A percentile compares a stretch with the other conserved stretches of the same genome.
Conservation (phyloP, 2,329 filamentous ascomycete genomes). For the Claviceps fusiformis region DNA sequence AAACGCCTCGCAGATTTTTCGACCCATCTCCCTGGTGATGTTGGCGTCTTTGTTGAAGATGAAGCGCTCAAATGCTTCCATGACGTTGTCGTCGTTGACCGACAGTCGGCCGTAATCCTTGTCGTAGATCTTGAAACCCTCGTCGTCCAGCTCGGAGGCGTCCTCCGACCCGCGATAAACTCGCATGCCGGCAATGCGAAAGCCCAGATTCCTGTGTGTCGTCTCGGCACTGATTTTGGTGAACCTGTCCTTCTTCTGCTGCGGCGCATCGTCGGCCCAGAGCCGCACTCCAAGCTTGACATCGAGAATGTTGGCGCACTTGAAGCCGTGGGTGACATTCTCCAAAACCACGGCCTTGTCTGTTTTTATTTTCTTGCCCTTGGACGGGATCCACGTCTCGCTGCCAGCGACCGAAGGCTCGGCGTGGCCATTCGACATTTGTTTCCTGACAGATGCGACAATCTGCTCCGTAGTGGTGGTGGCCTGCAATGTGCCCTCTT, state of each 20-base stretch:
- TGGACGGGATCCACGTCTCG: constrained; percentile 33
- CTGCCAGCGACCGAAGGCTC: constrained; percentile 8
- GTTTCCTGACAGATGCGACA: constrained; percentile 18
- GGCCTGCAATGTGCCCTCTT: constrained; percentile 19
- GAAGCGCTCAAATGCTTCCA: constrained; percentile 40
- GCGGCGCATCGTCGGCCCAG: constrained; percentile 63
- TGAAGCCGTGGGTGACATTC: constrained; percentile 71
- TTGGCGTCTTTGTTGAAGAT: constrained; percentile 44
- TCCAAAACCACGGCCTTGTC: constrained; percentile 72
- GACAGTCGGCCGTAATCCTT: constrained; percentile 45
- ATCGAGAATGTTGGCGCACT: constrained; percentile 78
- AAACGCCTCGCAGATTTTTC: constrained; percentile 40
- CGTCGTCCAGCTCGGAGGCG: constrained; percentile 34
- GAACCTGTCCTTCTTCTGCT: constrained; percentile 46
- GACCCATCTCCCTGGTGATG: constrained; percentile 45
- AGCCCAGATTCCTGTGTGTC: constrained; percentile 46
- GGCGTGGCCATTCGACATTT: constrained; percentile 14
- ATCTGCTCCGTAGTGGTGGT: constrained; percentile 20
- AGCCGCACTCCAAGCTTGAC: constrained; percentile 78
- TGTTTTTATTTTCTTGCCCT: constrained; percentile 53
- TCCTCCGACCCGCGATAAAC: constrained; percentile 45
- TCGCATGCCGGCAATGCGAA: constrained; percentile 53
- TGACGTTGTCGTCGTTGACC: constrained; percentile 40
- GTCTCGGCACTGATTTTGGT: constrained; percentile 44
- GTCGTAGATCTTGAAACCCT: constrained; percentile 46